phyloP scores from a whole-genome alignment of 768 basidiomycete species.

The Xerocomellus intermedius region DNA sequence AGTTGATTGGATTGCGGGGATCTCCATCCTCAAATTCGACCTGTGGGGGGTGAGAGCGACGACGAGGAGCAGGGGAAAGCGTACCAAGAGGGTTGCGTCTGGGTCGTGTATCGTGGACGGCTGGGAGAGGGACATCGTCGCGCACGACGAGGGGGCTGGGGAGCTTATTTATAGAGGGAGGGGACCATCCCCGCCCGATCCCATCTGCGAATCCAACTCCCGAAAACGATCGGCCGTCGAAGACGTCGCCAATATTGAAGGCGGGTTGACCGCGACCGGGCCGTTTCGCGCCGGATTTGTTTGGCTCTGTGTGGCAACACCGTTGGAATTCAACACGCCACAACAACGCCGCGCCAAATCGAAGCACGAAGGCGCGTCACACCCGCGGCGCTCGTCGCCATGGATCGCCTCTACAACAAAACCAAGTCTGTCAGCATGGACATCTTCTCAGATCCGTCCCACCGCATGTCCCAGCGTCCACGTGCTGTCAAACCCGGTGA shows the following conservation, averaged over 20 bases:
- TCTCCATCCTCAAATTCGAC: slow-evolving; percentile 42
- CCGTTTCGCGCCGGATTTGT: slow-evolving; percentile 7
- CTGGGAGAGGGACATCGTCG: slow-evolving; percentile 13
- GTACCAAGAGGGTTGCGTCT: slow-evolving; percentile 16
- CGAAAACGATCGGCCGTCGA: slow-evolving; percentile 9
- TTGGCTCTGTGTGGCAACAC: slow-evolving; percentile 20
- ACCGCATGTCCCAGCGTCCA: slow-evolving; percentile 28
- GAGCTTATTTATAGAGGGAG: slow-evolving; percentile 12
- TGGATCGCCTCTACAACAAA: slow-evolving; percentile 20
- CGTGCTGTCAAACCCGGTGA: slow-evolving; percentile 23
- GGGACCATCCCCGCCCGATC: slow-evolving; percentile 4
- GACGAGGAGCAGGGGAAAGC: not conserved
- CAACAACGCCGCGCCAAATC: slow-evolving; percentile 28
- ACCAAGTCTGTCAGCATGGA: not conserved
- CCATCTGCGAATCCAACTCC: slow-evolving; percentile 13
- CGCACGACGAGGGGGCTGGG: not conserved
- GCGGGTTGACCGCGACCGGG: no score
- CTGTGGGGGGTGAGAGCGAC: slow-evolving; percentile 20
- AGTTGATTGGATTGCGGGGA: slow-evolving; percentile 40
- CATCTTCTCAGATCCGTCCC: slow-evolving; percentile 13
- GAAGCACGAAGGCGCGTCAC: not conserved
- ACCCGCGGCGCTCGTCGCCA: slow-evolving; percentile 3
- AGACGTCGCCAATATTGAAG: slow-evolving; percentile 9
- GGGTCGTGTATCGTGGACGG: slow-evolving; percentile 18
- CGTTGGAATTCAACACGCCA: slow-evolving; percentile 27